These are phyloP conservation scores for Raddia guianensis DNA, from an alignment of 176 grass and related monocot genomes.

Conservation along the genomic window DNA sequence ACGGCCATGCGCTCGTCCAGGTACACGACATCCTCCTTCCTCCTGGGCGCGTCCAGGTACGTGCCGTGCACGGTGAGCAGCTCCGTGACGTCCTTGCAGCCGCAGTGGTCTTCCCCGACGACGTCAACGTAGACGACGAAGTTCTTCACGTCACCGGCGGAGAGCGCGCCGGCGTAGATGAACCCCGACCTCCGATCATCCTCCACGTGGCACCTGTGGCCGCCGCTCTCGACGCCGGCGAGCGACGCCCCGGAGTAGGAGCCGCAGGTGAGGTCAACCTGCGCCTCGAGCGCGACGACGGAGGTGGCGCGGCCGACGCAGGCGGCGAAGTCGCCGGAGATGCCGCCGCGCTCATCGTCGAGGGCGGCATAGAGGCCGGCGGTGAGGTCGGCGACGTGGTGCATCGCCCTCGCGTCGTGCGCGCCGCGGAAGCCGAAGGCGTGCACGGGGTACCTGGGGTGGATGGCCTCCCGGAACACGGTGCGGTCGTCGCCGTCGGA, in stretches of 20 bases:
- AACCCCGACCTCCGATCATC: rapidly evolving
- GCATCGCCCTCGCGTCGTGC: neutral
- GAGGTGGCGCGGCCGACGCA: neutral
- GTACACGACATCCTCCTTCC: neutral
- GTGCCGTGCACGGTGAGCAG: neutral
- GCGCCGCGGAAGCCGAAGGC: constrained; percentile 33
- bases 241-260: neutral
- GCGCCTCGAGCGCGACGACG: neutral
- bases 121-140: constrained; percentile 5
- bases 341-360: neutral
- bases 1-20: neutral
- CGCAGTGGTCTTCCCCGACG: neutral
- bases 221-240: neutral
- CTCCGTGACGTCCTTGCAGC: neutral
- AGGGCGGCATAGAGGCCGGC: neutral
- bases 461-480: neutral
- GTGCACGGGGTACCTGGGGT: neutral
- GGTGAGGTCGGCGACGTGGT: neutral
- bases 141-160: neutral
- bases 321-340: neutral
- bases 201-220: neutral
- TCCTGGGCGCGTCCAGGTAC: neutral
- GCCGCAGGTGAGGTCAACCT: neutral
- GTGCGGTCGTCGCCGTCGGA: constrained; percentile 11
- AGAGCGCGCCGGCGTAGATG: neutral